Conservation (phyloP, 371 early-diverging fungal species). For the Parasitella parasitica region DNA sequence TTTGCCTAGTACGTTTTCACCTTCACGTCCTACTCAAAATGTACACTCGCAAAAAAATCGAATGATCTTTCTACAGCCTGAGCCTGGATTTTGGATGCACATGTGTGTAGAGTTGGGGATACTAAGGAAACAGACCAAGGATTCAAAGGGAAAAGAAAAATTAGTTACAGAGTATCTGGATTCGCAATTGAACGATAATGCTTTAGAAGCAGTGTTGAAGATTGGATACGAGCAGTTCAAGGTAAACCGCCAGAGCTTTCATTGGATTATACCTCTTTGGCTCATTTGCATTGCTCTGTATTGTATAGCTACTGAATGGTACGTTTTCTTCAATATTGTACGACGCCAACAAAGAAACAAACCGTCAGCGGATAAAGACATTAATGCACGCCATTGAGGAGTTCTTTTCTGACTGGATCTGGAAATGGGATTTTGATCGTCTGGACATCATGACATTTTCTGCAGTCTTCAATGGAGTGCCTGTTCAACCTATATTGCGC, state of each 20-base stretch:
- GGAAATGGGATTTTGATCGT: conserved; percentile 67
- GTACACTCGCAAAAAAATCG: conserved; percentile 75
- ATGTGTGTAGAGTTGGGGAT: conserved; percentile 69
- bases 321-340: conserved; percentile 40
- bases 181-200: conserved; percentile 57
- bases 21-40: conserved; percentile 59
- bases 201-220: conserved; percentile 50
- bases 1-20: conserved; percentile 63
- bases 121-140: conserved; percentile 48
- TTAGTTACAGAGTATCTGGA: conserved; percentile 64
- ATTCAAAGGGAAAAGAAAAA: conserved; percentile 57
- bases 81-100: conserved; percentile 76
- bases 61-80: conserved; percentile 66
- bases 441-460: conserved; percentile 37
- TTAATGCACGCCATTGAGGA: conserved; percentile 56
- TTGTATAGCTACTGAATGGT: conserved; percentile 40
- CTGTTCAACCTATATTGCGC: conserved; percentile 41
- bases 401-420: conserved; percentile 67
- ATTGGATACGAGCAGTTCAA: conserved; percentile 67
- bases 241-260: conserved; percentile 24
- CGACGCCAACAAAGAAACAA: conserved; percentile 25
- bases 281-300: neutral
- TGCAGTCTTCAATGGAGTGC: conserved; percentile 46
- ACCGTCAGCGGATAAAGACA: conserved; percentile 38
- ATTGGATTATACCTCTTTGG: no score